Percentiles rank a stretch among this genome's conserved stretches.
Evolutionary conservation across 176 grass and related monocot species (phyloP).

Genomic region (Saccharum spontaneum): DNA sequence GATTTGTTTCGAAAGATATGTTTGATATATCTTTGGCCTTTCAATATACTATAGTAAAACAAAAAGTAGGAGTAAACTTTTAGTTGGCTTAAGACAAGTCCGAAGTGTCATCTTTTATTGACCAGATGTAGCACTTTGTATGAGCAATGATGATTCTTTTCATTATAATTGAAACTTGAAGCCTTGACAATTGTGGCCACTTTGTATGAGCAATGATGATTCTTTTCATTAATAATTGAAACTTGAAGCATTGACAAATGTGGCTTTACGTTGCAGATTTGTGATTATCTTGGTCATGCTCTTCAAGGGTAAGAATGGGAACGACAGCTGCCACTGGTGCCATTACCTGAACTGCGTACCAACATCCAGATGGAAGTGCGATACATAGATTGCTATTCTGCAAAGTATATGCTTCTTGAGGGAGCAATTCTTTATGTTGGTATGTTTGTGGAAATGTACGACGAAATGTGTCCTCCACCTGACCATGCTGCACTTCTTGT

Average conservation of each 20-base stretch:
- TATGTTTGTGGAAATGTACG: conserved; percentile 21
- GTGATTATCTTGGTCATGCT: conserved; percentile 66
- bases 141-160: not conserved
- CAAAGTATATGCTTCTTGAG: conserved; percentile 7
- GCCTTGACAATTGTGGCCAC: conserved; percentile 4
- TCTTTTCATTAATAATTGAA: not conserved
- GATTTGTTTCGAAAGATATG: not conserved
- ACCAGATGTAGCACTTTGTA: not conserved
- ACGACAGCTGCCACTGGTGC: conserved; percentile 88
- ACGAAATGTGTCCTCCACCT: not conserved
- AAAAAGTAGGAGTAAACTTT: not conserved
- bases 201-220: not conserved
- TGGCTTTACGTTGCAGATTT: conserved; percentile 50
- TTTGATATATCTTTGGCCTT: not conserved
- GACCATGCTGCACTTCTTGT: not conserved
- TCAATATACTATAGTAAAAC: not conserved
- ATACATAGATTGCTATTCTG: conserved; percentile 30
- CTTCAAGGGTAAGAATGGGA: conserved; percentile 93
- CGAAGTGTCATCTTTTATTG: not conserved
- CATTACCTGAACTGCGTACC: conserved; percentile 89
- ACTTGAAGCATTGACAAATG: conserved; percentile 7
- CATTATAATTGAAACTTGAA: not conserved
- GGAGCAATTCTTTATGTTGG: not conserved
- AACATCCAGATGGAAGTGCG: conserved; percentile 84
- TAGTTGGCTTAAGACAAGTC: not conserved